Base-by-base conservation (phyloP, 495 filamentous ascomycete genomes). In the Amphirosellinia nigrospora region DNA sequence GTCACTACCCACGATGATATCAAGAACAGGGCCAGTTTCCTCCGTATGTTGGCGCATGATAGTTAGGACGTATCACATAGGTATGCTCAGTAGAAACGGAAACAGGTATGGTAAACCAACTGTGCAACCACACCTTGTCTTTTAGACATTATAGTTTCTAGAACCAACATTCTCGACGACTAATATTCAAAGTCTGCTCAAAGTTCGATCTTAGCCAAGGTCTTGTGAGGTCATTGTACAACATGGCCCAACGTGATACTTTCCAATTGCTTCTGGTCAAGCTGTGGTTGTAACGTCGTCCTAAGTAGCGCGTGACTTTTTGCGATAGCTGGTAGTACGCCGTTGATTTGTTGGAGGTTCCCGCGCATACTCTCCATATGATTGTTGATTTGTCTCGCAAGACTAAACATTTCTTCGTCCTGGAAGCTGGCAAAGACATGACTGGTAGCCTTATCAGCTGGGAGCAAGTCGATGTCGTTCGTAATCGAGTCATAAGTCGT, bases 281-380 rank as follows among this genome's bases (percentile, higher is more conserved):
- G 74, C 75, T 77, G 81, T 72, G 73, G 79, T 74, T 77, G 82
- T 77, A 82, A 73, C 71, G 79, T 76, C 46, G 74, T 76, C 75
- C 74, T 79, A 46, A 77, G 69, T 65, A 74, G 80, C 61, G 70
- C 86, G 75, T 81, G 86, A 79, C 72, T 82, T 71, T 75, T 79
- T 53, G 71, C 74, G 23, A 85, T 80, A 6, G 78, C 79, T 7
- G 81, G 82, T 53, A 82, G 68, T 23, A 86, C 77, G 0, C 82
- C 84, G 1, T 84, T 81, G 28, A 84, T 80, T 76, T 85, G 83
- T 50, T 78, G 86, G 77, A 82, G 85, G 75, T 83, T 91, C 82
- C 73, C 87, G 78, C 78, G 87, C 89, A 85, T 90, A 84, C 74
- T 85, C 71, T 85, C 80, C 82, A 86, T 83, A 65, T 85, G 83